Evolutionary conservation across 495 filamentous ascomycete genomes (phyloP).

Genomic region (Neurospora discreta): DNA sequence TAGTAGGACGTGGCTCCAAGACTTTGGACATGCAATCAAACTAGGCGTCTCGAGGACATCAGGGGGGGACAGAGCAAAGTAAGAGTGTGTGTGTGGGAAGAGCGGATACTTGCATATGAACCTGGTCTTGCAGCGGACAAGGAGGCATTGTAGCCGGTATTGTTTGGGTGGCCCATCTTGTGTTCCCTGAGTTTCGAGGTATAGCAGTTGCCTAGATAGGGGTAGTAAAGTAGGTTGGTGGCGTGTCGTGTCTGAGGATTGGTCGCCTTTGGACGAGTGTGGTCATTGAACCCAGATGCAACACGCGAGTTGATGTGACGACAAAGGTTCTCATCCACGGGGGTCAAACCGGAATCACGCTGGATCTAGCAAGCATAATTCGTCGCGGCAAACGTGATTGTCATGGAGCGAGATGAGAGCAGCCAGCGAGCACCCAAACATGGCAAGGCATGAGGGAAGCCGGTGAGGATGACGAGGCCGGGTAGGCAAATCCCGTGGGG

Average conservation of each 20-base stretch:
- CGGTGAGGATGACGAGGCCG: background rate
- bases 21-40: background rate
- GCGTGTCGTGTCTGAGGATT: background rate
- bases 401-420: background rate
- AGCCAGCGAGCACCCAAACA: background rate
- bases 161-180: background rate
- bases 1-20: background rate
- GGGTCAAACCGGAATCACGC: background rate
- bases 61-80: background rate
- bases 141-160: background rate
- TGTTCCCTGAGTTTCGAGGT: background rate
- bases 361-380: background rate
- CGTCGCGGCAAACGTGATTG: background rate
- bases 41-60: background rate
- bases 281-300: background rate
- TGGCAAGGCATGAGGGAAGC: background rate
- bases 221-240: background rate
- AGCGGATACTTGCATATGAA: background rate
- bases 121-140: background rate
- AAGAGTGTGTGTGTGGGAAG: background rate
- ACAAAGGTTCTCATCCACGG: background rate
- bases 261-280: background rate
- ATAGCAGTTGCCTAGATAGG: background rate
- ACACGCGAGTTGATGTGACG: background rate
- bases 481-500: background rate